Evolutionary conservation across 768 basidiomycete species (phyloP), one percentile per base, ranked within the genome.

Genomic region (Holtermannia corniformis): DNA sequence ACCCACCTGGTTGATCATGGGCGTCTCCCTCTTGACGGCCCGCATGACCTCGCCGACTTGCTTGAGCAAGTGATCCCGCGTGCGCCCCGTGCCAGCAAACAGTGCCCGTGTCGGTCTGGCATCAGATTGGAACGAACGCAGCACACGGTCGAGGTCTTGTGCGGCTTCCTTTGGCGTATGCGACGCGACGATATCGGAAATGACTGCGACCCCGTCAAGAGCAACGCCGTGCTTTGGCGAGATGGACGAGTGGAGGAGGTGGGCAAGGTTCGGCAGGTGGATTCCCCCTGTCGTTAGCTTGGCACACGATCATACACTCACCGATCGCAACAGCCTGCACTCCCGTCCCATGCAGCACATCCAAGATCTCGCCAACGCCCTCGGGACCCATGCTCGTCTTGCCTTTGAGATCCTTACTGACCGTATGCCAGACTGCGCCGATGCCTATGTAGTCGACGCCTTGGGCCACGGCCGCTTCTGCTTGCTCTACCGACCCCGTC

Each of bases 391-490:
- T 71, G 5, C 81, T 67, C 4, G 80, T 78, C 41, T 74, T 81
- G 54, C 87, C 76, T 56, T 80, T 77, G 69, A 70, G 41, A 55
- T 72, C 71, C 47, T 96, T 96, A 25, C 86, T 90, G 44, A 76
- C 75, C 0, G 91, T 96, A 4, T 76, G 75, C 80, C 83, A 93
- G 2, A 89, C 80, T 0, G 92, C 78, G 4, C 91, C 91, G 24
- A 95, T 81, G 1, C 92, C 90, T 43, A 95, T 76, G 64, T 92
- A 95, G 68, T 95, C 88, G 0, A 77, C 87, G 1, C 81, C 79
- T 16, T 80, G 80, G n/a, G 65, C 70, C 5, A 83, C 68, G 0
- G 89, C 89, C 26, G 73, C 69, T 41, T 72, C 72, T 25, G 85
- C 80, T 50, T 95, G 83, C 7, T 79, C 77, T 12, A 78, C 57